Percentiles rank a stretch among this genome's conserved stretches.
Evolutionary conservation across 768 basidiomycete genomes (phyloP).

Genomic region (Mycena amicta): DNA sequence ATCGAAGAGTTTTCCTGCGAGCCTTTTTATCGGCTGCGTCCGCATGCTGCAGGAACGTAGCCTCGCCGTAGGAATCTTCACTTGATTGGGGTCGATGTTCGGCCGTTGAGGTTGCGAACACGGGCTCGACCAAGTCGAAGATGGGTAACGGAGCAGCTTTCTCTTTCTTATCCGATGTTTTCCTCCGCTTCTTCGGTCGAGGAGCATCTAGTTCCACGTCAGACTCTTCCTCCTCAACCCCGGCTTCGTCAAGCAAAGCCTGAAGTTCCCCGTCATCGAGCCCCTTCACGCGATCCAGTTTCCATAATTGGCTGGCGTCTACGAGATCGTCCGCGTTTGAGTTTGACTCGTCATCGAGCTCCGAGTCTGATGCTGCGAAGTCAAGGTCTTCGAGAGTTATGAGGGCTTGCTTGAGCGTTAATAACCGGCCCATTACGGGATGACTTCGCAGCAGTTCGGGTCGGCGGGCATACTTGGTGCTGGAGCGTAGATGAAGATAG

Average conservation of each 20-base stretch:
- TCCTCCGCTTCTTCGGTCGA: constrained; percentile 65
- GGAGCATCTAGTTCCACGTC: constrained; percentile 35
- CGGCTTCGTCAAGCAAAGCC: constrained; percentile 58
- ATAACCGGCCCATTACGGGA: constrained; percentile 74
- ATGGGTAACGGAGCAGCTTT: constrained; percentile 39
- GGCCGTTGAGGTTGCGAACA: constrained; percentile 52
- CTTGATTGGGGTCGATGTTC: constrained; percentile 25
- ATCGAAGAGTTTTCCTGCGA: constrained; percentile 80
- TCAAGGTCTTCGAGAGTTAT: constrained; percentile 84
- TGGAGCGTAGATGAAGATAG: constrained; percentile 85
- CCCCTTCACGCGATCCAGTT: constrained; percentile 37
- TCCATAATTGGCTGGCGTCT: constrained; percentile 50
- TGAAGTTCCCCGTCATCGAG: constrained; percentile 53
- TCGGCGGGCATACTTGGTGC: constrained; percentile 60
- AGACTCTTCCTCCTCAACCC: constrained; percentile 26
- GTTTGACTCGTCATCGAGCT: constrained; percentile 48
- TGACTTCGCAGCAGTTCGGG: constrained; percentile 67
- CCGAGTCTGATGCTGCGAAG: constrained; percentile 57
- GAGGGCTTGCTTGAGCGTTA: constrained; percentile 82
- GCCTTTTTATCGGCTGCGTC: constrained; percentile 86
- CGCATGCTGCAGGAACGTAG: constrained; percentile 61
- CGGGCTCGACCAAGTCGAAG: constrained; percentile 83
- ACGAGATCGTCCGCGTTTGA: constrained; percentile 39
- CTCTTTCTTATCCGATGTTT: constrained; percentile 39
- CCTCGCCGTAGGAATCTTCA: constrained; percentile 72